A percentile compares a stretch with the other conserved stretches of the same genome.
phyloP scores from a whole-genome alignment of 345 rosid genomes.

The Rhodamnia rubescens region DNA sequence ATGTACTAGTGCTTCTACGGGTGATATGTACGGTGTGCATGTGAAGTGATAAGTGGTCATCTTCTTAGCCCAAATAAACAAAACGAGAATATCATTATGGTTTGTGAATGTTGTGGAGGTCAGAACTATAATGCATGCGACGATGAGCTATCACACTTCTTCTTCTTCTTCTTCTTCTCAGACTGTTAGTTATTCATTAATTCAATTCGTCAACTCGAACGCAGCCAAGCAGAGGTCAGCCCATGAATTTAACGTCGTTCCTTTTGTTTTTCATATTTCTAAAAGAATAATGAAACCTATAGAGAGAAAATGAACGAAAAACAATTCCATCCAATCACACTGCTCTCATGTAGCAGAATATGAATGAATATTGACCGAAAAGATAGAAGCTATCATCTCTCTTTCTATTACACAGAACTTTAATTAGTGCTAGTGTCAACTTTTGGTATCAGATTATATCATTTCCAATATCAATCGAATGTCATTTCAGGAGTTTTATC shows the following conservation, averaged over 20 bases:
- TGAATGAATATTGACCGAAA: background rate
- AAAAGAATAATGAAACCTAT: too few relatives aligned
- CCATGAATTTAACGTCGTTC: background rate
- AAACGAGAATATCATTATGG: background rate
- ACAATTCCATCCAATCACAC: background rate
- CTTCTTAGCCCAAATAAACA: background rate
- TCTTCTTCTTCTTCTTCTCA: background rate
- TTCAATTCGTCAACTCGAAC: background rate
- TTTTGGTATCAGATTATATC: too few relatives aligned
- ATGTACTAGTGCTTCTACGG: background rate
- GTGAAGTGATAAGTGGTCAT: background rate
- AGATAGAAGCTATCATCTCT: background rate
- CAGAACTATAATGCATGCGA: background rate
- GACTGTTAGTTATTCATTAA: background rate
- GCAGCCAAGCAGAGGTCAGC: background rate
- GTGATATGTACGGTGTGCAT: constrained; percentile 1
- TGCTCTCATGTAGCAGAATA: background rate
- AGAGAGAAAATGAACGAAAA: too few relatives aligned
- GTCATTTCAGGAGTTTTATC: too few relatives aligned
- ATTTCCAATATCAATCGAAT: too few relatives aligned
- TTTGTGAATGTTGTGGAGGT: background rate
- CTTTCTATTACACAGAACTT: background rate
- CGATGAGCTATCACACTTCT: background rate
- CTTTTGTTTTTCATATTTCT: too few relatives aligned
- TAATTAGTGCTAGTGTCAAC: too few relatives aligned